Conservation (phyloP, 148 eudicot genomes). For the Amaranthus cruentus region DNA sequence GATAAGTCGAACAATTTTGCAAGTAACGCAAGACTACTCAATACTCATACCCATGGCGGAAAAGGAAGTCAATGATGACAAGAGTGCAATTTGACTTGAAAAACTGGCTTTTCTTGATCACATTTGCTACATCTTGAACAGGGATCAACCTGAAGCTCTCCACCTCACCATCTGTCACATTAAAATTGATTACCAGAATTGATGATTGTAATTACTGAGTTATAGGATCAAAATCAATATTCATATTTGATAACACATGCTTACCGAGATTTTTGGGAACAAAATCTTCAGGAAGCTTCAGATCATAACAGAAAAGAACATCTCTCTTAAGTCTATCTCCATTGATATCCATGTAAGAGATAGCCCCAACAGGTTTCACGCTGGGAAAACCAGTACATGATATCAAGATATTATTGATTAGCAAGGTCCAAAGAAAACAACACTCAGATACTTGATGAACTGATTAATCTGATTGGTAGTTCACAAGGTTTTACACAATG, state of each 20-base stretch:
- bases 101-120: slow-evolving; percentile 47
- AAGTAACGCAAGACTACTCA: neutral
- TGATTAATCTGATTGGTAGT: neutral
- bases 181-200: neutral
- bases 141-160: slow-evolving; percentile 81
- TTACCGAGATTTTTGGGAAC: slow-evolving; percentile 66
- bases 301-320: slow-evolving; percentile 88
- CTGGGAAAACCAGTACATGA: slow-evolving; percentile 32
- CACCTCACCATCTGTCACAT: slow-evolving; percentile 79
- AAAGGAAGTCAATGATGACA: slow-evolving; percentile 91
- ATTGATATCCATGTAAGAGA: slow-evolving; percentile 83
- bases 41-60: slow-evolving; percentile 76
- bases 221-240: neutral
- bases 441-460: neutral
- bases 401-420: slow-evolving; percentile 1
- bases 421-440: neutral
- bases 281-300: slow-evolving; percentile 85
- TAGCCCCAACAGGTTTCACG: slow-evolving; percentile 74
- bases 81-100: slow-evolving; percentile 82
- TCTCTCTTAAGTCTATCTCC: slow-evolving; percentile 85
- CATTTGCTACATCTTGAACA: slow-evolving; percentile 49
- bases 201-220: too few species aligned
- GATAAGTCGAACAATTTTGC: neutral
- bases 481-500: too few species aligned
- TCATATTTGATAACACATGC: neutral